Base-by-base conservation (phyloP, 2,329 filamentous ascomycete species). In the Alternaria longipes region DNA sequence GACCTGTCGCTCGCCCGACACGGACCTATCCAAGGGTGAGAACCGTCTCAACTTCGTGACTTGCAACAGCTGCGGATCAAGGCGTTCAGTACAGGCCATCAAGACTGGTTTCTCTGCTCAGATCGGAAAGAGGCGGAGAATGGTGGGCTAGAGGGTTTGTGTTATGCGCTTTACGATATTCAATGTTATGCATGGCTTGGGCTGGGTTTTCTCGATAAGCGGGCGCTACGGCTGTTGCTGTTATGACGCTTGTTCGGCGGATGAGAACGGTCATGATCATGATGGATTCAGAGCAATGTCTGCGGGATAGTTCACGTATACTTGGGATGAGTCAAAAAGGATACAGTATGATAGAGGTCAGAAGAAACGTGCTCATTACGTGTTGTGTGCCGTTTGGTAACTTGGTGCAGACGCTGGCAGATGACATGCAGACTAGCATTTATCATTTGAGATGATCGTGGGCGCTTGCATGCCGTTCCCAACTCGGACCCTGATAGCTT, bases 101-200 rank as follows among this genome's bases (percentile, higher is more conserved):
- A 99, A 99, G 90, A 97, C 93, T 64, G 95, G 95, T 93, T 99
- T 99, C 93, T 96, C 94, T 77, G 95, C 95, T 81, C 95, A 98
- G 84, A 92, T 99, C 81, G 95, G 95, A 81, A 97, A 97, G 91
- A 91, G 95, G 87, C 95, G 90, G 87, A 96, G 96, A 88, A 91
- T 93, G 85, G 88, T 92, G 81, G 91, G 86, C 81, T 96, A 93
- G 86, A 58, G 45, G 53, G 41, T 52, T 64, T 40, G 36, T 51
- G 42, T 68, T 68, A 60, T 58, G 63, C 54, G 56, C 59, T 70
- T 69, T 51, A 70, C 64, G 60, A 65, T 64, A 56, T 67, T 70
- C 59, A 64, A 57, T 62, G 64, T 59, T 61, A 66, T 66, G 63
- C 63, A 67, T 70, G 62, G 66, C 60, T 70, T 61, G 61, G 65